These are phyloP conservation scores for Neurospora tetrasperma DNA, from an alignment of 495 filamentous ascomycete genomes.

Conservation along the genomic window DNA sequence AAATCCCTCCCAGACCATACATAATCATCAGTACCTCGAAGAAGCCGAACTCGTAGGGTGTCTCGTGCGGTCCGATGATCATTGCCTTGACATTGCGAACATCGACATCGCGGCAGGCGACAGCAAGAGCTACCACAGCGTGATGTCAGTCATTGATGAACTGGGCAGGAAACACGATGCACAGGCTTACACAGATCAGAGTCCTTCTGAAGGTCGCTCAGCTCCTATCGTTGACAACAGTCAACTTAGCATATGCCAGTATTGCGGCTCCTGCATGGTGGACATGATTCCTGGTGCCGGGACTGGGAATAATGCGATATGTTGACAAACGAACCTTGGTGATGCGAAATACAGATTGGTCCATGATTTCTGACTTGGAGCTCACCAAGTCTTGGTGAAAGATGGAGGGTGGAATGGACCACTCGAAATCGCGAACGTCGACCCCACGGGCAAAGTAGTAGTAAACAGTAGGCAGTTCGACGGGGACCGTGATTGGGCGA, in stretches of 20 bases:
- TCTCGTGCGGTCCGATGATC: constrained; percentile 87
- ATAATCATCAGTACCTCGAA: constrained; percentile 56
- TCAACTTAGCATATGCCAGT: constrained; percentile 26
- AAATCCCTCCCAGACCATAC: not conserved
- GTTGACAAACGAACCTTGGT: constrained; percentile 49
- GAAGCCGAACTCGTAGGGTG: constrained; percentile 94
- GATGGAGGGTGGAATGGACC: not conserved
- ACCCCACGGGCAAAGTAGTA: not conserved
- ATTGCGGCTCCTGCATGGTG: constrained; percentile 19
- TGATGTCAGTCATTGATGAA: constrained; percentile 5
- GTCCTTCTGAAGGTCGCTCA: constrained; percentile 70
- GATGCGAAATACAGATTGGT: constrained; percentile 78
- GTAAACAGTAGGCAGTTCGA: not conserved
- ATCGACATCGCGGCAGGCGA: constrained; percentile 76
- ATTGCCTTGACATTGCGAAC: constrained; percentile 81
- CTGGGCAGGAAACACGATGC: not conserved
- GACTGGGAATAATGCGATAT: constrained; percentile 2
- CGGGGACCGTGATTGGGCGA: not conserved
- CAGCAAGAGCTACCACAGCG: constrained; percentile 57
- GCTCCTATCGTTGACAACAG: constrained; percentile 46
- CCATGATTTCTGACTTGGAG: constrained; percentile 41
- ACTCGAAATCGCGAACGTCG: not conserved
- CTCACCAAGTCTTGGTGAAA: constrained; percentile 3
- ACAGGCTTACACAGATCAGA: constrained; percentile 63
- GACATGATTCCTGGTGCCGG: not conserved